Evolutionary conservation across 1,139 yeast species (phyloP).

Genomic region (Arxiozyma slooffiae): DNA sequence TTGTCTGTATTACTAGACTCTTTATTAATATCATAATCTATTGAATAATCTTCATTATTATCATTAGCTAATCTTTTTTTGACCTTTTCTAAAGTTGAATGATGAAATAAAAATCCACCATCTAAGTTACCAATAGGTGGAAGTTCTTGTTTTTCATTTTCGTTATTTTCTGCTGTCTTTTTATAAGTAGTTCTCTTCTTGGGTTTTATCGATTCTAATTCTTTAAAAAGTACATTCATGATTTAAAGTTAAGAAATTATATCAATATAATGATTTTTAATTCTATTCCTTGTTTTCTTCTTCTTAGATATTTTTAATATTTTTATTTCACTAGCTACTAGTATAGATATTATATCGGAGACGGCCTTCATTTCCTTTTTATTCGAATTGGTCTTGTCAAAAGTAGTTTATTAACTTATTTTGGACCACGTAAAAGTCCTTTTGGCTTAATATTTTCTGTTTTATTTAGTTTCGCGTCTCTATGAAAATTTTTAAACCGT

Average conservation of each 20-base stretch:
- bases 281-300: too few species aligned
- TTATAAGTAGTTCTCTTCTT: constrained; percentile 24
- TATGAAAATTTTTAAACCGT: not conserved
- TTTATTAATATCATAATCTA: not conserved
- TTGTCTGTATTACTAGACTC: not conserved
- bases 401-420: not conserved
- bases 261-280: not conserved
- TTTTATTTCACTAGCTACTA: too few species aligned
- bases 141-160: constrained; percentile 7
- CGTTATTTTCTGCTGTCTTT: constrained; percentile 9
- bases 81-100: constrained; percentile 15
- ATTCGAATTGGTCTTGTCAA: too few species aligned
- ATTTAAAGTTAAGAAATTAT: not conserved
- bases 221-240: constrained; percentile 23
- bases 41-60: not conserved
- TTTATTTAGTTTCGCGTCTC: not conserved
- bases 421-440: not conserved
- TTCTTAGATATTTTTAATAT: too few species aligned
- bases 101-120: constrained; percentile 19
- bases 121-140: constrained; percentile 7
- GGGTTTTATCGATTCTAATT: constrained; percentile 8
- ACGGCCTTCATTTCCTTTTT: not conserved
- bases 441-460: not conserved
- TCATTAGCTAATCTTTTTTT: constrained; percentile 16
- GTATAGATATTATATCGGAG: not conserved